Evolutionary conservation across 345 rosid genomes (phyloP).

Genomic region (Punica granatum): DNA sequence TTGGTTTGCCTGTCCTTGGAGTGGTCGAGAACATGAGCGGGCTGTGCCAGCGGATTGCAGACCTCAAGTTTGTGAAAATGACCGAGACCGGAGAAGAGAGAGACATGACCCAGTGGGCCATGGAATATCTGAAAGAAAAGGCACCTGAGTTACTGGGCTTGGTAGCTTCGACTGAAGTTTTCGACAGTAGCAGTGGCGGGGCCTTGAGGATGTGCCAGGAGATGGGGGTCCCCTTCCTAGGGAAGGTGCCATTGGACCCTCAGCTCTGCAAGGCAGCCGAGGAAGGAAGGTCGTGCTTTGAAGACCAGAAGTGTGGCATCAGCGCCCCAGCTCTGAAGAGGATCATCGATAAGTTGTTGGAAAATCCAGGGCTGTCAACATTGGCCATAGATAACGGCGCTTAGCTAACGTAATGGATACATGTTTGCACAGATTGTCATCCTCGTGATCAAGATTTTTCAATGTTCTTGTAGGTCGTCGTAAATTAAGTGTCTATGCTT

Average conservation of each 20-base stretch:
- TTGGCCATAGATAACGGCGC: slow-evolving; percentile 9
- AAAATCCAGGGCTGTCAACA: slow-evolving; percentile 22
- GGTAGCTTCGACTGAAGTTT: slow-evolving; percentile 58
- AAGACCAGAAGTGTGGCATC: slow-evolving; percentile 46
- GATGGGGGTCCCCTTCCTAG: slow-evolving; percentile 80
- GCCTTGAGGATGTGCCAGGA: slow-evolving; percentile 75
- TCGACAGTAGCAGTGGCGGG: slow-evolving; percentile 85
- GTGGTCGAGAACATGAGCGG: slow-evolving; percentile 99
- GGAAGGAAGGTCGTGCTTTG: slow-evolving; percentile 85
- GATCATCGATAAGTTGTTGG: slow-evolving; percentile 44
- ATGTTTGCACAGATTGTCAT: neutral
- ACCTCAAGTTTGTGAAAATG: slow-evolving; percentile 51
- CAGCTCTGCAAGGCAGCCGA: slow-evolving; percentile 78
- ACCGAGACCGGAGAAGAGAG: slow-evolving; percentile 41
- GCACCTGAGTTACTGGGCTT: slow-evolving; percentile 69
- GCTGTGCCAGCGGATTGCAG: slow-evolving; percentile 59
- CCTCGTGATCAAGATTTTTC: too few relatives aligned
- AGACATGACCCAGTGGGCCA: slow-evolving; percentile 50
- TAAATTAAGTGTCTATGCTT: neutral
- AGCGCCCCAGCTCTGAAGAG: slow-evolving; percentile 66
- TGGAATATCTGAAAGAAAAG: slow-evolving; percentile 45
- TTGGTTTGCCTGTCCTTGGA: slow-evolving; percentile 75
- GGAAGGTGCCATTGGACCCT: slow-evolving; percentile 88
- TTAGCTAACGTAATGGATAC: neutral
- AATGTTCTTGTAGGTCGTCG: neutral